Evolutionary conservation across 2,329 filamentous ascomycete species (phyloP).

Genomic region (Byssothecium circinans): DNA sequence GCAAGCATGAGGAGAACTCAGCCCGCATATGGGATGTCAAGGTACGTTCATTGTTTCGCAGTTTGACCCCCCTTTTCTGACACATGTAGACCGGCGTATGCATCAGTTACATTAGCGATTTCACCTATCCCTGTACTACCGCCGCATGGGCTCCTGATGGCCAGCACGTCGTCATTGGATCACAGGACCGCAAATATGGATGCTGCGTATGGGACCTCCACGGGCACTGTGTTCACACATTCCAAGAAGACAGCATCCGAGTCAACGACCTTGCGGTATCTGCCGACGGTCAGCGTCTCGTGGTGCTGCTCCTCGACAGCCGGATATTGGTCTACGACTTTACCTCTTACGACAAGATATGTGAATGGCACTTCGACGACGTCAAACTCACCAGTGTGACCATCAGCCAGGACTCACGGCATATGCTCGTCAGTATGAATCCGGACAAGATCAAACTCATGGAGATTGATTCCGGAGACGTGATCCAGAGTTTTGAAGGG

Average conservation of each 20-base stretch:
- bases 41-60: conserved; percentile 18
- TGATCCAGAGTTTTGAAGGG: conserved; percentile 74
- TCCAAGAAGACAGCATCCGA: conserved; percentile 67
- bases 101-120: conserved; percentile 63
- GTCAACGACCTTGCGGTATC: conserved; percentile 86
- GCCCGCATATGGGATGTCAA: conserved; percentile 72
- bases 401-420: conserved; percentile 78
- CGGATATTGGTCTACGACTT: conserved; percentile 83
- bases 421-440: conserved; percentile 79
- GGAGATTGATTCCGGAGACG: conserved; percentile 70
- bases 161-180: conserved; percentile 72
- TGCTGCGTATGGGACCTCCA: conserved; percentile 61
- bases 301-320: conserved; percentile 73
- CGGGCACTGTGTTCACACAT: conserved; percentile 65
- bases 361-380: conserved; percentile 69
- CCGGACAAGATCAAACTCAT: conserved; percentile 78
- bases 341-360: conserved; percentile 71
- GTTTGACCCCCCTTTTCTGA: conserved; percentile 10
- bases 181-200: conserved; percentile 42
- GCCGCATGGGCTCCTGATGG: conserved; percentile 88
- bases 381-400: conserved; percentile 75
- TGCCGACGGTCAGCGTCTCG: conserved; percentile 74
- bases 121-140: conserved; percentile 81
- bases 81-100: conserved; percentile 50
- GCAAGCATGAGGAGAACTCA: conserved; percentile 62